Evolutionary conservation across 129 eudicot genomes (phyloP), one percentile per base, ranked within the genome.

Genomic region (Helianthus tuberosus): DNA sequence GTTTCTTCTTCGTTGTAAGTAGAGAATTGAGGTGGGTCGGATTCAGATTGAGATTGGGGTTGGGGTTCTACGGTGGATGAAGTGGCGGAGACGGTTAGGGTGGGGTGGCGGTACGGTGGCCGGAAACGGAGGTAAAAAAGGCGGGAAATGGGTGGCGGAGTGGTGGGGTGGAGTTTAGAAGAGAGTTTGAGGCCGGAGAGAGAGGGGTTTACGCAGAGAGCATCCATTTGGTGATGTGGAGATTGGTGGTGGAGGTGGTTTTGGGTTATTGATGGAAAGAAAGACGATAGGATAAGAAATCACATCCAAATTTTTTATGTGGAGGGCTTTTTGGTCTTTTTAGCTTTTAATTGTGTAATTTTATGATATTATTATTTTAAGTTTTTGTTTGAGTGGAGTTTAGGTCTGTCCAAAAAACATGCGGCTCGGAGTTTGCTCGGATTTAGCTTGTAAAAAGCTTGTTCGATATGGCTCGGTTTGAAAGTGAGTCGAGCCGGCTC

Each of bases 1-100:
- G 79, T 67, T 72, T 94, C 98, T 6, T 90, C 97, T 20, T 81
- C 84, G 58, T 88, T 68, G 81, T 94, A 90, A 36, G 72, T 75
- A 65, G 83, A 69, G 76, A 88, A 88, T 9, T 80, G 77, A 27
- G 76, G 68, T 27, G 81, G 72, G 73, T 75, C 58, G 0, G 86
- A 44, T 16, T 76, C 73, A 3, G 87, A 35, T 68, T 41, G 75
- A 5, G 72, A 10, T 32, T 53, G 39, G 25, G 50, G 69, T 8
- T 75, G 91, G 81, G 74, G 82, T 50, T 86, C 84, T 13, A 86
- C 79, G 63, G 89, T 64, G 71, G 76, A 38, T 5, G 76, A 8
- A 3, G 83, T 16, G 82, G 93, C 77, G 38, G 84, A 54, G 79
- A 86, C 57, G 3, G 88, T 64, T 73, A 82, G 77, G 25, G 47